Evolutionary conservation across 2,329 filamentous ascomycete species (phyloP), one percentile per base, ranked within the genome.

Genomic region (Xylaria sp.): DNA sequence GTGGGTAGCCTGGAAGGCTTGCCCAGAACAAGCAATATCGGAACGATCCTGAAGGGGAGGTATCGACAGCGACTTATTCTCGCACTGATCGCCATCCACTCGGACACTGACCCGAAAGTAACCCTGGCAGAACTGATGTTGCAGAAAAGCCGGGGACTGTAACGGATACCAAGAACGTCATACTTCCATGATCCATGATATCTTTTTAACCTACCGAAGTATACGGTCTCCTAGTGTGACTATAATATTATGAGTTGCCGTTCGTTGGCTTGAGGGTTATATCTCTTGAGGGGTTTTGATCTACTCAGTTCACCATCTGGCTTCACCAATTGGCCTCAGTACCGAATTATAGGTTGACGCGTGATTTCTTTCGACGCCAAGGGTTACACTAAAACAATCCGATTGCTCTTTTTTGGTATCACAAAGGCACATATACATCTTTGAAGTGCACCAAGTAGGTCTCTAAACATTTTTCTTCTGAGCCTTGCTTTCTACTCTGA

Each of bases 1-100:
- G 57, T 54, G 31, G 51, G 48, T 57, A 63, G 33, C 46, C 53
- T 61, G 46, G 46, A 46, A 23, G 37, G 15, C 31, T 55, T 62
- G 38, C 49, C 54, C 38, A 40, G 62, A 58, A 56, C 46, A 48
- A 63, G 60, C 49, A 65, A 58, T 54, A 63, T 55, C 60, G 60
- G 63, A 61, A 51, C 57, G 46, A 54, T 44, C 60, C 57, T 48
- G 49, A 54, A 61, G 33, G 58, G 58, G 57, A 41, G 41, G 56
- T 53, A 54, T 63, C 48, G 49, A 58, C 54, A 38, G 53, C 58
- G 48, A 44, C 54, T 57, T 58, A 38, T 54, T 60, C 44, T 29
- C 58, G 44, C 44, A 54, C 44, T 35, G 48, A 58, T 59, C 57
- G 52, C 57, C 46, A 58, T 59, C 31, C 33, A 53, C 61, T 51